Percentiles rank a stretch among this genome's conserved stretches.
phyloP scores from a whole-genome alignment of 2,329 filamentous ascomycete species.

The Cladosporium sp. region DNA sequence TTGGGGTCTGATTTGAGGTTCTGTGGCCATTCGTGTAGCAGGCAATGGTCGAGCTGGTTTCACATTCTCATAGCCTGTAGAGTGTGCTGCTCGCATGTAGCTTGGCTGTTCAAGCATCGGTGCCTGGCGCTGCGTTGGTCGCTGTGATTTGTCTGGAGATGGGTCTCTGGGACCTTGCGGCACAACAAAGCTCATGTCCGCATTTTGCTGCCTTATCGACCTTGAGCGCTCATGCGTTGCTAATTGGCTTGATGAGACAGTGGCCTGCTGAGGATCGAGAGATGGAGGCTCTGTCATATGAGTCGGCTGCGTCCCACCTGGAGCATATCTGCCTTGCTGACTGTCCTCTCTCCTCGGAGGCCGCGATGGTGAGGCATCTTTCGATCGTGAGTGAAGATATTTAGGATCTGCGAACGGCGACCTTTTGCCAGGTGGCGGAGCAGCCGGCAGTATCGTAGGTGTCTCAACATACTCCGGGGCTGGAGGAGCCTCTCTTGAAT shows the following conservation, averaged over 20 bases:
- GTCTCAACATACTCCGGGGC: constrained; percentile 15
- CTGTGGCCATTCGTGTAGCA: constrained; percentile 17
- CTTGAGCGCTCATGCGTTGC: background rate
- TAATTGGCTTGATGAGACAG: background rate
- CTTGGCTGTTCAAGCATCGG: constrained; percentile 15
- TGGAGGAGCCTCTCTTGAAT: constrained; percentile 25
- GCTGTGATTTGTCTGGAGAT: constrained; percentile 14
- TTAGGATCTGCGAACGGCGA: constrained; percentile 14
- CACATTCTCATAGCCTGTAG: constrained; percentile 4
- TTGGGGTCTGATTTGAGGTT: constrained; percentile 15
- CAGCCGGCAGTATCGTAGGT: background rate
- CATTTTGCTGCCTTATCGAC: background rate
- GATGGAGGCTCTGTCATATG: background rate
- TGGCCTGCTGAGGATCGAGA: background rate
- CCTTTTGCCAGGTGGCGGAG: background rate
- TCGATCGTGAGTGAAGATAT: constrained; percentile 3
- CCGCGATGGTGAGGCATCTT: background rate
- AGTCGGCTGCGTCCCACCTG: background rate
- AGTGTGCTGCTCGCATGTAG: constrained; percentile 22
- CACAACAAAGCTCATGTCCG: constrained; percentile 8
- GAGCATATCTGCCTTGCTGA: background rate
- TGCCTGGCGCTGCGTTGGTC: constrained; percentile 8
- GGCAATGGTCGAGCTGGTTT: constrained; percentile 20
- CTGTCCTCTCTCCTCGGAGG: background rate
- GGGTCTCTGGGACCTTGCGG: constrained; percentile 15